Conservation (phyloP, 352 stramenopile species). For the Pelagophyceae sp. region DNA sequence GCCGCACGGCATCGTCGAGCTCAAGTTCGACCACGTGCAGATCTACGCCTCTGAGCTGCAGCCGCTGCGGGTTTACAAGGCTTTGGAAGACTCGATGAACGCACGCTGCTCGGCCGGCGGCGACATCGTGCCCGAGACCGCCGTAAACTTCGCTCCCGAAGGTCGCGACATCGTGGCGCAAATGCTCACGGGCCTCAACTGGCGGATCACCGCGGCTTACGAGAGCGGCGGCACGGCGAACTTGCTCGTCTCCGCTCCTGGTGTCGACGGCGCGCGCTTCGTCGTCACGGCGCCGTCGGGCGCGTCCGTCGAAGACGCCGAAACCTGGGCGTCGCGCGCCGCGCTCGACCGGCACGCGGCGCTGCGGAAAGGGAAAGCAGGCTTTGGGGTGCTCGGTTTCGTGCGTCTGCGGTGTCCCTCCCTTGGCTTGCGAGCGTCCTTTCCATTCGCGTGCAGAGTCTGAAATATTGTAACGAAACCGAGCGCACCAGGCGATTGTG, state of each 20-base stretch:
- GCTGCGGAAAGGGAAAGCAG: no score
- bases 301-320: slow-evolving; percentile 23
- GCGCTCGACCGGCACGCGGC: slow-evolving; percentile 19
- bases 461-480: no score
- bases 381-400: no score
- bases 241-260: slow-evolving; percentile 22
- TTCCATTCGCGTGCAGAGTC: no score
- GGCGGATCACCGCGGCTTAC: slow-evolving; percentile 22
- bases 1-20: not conserved
- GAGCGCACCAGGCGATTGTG: no score
- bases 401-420: no score
- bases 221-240: slow-evolving; percentile 6
- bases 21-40: slow-evolving; percentile 30
- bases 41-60: slow-evolving; percentile 26
- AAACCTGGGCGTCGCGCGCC: not conserved
- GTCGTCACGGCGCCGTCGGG: not conserved
- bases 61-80: slow-evolving; percentile 27
- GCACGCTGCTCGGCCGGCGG: no score
- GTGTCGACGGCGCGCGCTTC: not conserved
- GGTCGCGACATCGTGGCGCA: slow-evolving; percentile 28
- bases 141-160: not conserved
- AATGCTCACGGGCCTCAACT: slow-evolving; percentile 28
- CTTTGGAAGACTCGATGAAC: slow-evolving; percentile 14
- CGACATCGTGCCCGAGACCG: not conserved
- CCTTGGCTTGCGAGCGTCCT: no score